Percentiles rank a stretch among this genome's conserved stretches.
These are phyloP conservation scores for Chlorella variabilis DNA, from an alignment of 163 green algal species.

Conservation along the genomic window DNA sequence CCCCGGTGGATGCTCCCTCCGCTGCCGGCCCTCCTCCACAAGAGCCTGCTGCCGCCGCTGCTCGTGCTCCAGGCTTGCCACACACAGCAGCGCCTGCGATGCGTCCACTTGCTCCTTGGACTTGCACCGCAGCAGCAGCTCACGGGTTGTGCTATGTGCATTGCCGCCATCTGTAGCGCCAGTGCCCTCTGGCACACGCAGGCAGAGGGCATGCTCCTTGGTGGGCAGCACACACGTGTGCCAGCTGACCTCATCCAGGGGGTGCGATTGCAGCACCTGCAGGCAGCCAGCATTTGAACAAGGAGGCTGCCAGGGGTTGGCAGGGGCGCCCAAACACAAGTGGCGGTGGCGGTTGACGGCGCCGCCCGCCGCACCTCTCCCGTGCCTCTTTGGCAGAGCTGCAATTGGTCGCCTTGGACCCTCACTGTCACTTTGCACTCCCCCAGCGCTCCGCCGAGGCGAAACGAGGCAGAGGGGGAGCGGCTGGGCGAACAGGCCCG, in stretches of 20 bases:
- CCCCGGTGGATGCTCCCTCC: too few species aligned
- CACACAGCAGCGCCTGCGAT: not conserved
- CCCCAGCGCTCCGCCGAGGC: not conserved
- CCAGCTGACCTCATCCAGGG: conserved; percentile 12
- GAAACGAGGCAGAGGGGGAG: not conserved
- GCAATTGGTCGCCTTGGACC: not conserved
- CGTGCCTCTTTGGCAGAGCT: not conserved
- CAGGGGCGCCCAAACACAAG: too few species aligned
- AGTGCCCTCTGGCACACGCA: conserved; percentile 7
- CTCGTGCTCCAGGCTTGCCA: not conserved
- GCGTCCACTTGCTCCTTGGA: conserved; percentile 2
- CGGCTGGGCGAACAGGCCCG: not conserved
- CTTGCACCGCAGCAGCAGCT: conserved; percentile 36
- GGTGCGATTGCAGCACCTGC: conserved; percentile 28
- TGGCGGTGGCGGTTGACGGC: too few species aligned
- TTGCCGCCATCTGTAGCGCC: not conserved
- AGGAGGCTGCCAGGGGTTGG: too few species aligned
- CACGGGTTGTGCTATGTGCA: not conserved
- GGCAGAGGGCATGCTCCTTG: conserved; percentile 28
- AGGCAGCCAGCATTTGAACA: not conserved
- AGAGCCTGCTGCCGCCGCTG: too few species aligned
- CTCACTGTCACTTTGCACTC: not conserved
- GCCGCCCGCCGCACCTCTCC: not conserved
- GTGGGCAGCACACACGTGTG: conserved; percentile 24
- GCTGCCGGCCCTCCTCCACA: too few species aligned